Percentiles rank a stretch among this genome's conserved stretches.
These are phyloP conservation scores for Alnus rubra DNA, from an alignment of 306 rosid species.

Conservation along the genomic window DNA sequence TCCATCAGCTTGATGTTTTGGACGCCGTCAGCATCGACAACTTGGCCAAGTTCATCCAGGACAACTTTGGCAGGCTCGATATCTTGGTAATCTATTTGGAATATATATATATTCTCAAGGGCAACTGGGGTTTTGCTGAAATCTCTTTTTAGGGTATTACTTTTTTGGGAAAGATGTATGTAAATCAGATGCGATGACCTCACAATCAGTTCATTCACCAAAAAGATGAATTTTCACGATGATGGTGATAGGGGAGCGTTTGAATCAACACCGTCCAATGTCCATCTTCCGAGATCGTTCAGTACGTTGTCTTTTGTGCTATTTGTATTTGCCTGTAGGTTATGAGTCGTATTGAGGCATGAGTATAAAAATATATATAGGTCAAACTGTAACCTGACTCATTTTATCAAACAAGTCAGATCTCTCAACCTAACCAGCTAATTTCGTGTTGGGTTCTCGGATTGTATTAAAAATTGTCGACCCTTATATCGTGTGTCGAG, in stretches of 20 bases:
- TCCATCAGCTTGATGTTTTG: slow-evolving; percentile 56
- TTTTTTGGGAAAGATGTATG: not conserved
- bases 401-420: too few relatives aligned
- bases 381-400: too few relatives aligned
- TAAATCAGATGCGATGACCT: not conserved
- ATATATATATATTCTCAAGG: not conserved
- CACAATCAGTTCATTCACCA: not conserved
- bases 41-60: slow-evolving; percentile 37
- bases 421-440: too few relatives aligned
- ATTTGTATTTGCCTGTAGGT: too few relatives aligned
- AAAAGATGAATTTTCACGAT: not conserved
- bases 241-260: not conserved
- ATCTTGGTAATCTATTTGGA: slow-evolving; percentile 41
- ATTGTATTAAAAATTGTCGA: too few relatives aligned
- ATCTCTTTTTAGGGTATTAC: not conserved
- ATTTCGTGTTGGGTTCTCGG: too few relatives aligned
- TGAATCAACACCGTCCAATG: not conserved
- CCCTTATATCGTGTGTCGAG: too few relatives aligned
- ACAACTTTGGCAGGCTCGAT: slow-evolving; percentile 51
- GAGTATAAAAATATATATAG: too few relatives aligned
- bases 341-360: not conserved
- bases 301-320: not conserved
- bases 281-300: not conserved
- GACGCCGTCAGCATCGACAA: slow-evolving; percentile 39
- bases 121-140: not conserved